A percentile compares a stretch with the other conserved stretches of the same genome.
Conservation (phyloP, 805 yeast genomes). For the Yueomyces sinensis region DNA sequence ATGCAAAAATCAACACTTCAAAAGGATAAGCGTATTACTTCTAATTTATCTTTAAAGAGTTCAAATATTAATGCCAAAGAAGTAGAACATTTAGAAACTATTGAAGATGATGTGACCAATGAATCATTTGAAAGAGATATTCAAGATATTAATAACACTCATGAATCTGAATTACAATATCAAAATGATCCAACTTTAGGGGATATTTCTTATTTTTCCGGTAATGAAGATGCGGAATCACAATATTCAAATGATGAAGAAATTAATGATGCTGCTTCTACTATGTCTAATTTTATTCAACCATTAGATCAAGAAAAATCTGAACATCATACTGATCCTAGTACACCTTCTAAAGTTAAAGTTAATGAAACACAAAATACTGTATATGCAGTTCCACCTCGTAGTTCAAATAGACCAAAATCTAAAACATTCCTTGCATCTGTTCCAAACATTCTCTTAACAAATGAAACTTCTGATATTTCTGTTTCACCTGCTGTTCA, state of each 20-base stretch:
- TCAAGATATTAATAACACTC: background rate
- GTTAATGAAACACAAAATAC: no score
- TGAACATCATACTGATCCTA: background rate
- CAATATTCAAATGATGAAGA: background rate
- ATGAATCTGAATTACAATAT: background rate
- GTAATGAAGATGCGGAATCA: background rate
- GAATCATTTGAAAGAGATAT: background rate
- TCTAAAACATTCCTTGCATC: conserved; percentile 11
- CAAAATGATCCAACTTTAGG: background rate
- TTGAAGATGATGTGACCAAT: background rate
- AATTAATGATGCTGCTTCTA: background rate
- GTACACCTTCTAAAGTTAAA: background rate
- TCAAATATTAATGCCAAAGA: background rate
- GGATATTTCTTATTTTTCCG: background rate
- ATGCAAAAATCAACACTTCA: background rate
- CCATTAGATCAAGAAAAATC: background rate
- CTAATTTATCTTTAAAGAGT: background rate
- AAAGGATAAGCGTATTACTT: background rate
- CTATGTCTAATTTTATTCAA: background rate
- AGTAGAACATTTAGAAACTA: background rate
- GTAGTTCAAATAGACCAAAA: conserved; percentile 21
- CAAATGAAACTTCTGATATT: background rate
- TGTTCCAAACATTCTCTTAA: conserved; percentile 1
- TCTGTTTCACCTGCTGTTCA: background rate
- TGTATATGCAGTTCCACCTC: conserved; percentile 23